phyloP scores from a whole-genome alignment of 2,329 filamentous ascomycete species.

The Achaetomium macrosporum region DNA sequence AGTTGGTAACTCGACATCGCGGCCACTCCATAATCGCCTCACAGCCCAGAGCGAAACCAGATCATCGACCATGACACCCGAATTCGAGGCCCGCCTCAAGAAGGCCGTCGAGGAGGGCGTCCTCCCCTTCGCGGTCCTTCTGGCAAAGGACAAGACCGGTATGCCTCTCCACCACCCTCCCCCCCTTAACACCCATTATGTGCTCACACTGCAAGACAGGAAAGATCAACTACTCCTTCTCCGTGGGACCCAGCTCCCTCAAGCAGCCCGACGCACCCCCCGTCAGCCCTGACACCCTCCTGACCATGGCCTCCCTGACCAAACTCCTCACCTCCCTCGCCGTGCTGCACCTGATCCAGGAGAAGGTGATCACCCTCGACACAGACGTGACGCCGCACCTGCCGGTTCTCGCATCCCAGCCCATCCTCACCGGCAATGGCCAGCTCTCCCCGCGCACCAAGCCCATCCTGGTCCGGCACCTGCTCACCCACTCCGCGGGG shows the following conservation, averaged over 20 bases:
- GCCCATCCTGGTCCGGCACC: slow-evolving; percentile 40
- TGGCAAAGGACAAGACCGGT: slow-evolving; percentile 23
- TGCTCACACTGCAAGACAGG: slow-evolving; percentile 16
- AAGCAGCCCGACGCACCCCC: slow-evolving; percentile 12
- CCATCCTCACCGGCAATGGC: slow-evolving; percentile 36
- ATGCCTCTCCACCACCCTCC: neutral
- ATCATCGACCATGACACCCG: slow-evolving; percentile 14
- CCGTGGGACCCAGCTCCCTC: slow-evolving; percentile 20
- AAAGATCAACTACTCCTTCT: slow-evolving; percentile 24
- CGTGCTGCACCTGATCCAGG: slow-evolving; percentile 43
- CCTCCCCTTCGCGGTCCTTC: slow-evolving; percentile 18
- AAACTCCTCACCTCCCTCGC: slow-evolving; percentile 34
- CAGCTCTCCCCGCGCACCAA: slow-evolving; percentile 27
- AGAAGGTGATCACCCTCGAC: slow-evolving; percentile 39
- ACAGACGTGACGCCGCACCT: slow-evolving; percentile 39
- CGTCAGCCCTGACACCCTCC: neutral
- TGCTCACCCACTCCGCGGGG: slow-evolving; percentile 44
- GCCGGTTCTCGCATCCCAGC: slow-evolving; percentile 38
- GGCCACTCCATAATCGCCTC: neutral
- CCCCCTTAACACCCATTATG: neutral
- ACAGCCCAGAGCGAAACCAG: neutral
- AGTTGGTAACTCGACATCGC: neutral
- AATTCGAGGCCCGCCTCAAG: slow-evolving; percentile 27
- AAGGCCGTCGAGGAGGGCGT: slow-evolving; percentile 25
- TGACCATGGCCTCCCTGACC: slow-evolving; percentile 6